Evolutionary conservation across 164 flowering plant genomes (phyloP).

Genomic region (Berberis vulgaris): DNA sequence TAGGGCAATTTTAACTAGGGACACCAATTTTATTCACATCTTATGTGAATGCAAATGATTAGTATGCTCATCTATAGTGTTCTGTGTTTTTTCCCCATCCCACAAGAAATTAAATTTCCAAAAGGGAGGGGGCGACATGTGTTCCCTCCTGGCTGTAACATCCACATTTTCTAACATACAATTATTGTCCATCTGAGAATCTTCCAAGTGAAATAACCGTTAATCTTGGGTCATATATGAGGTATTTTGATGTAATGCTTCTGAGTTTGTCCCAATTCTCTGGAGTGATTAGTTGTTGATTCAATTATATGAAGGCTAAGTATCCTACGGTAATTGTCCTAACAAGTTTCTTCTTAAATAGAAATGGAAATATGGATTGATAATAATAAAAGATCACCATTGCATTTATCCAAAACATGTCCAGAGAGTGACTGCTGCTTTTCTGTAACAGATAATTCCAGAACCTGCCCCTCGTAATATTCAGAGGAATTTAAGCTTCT

Average conservation of each 20-base stretch:
- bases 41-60: neutral
- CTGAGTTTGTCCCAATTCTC: neutral
- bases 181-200: neutral
- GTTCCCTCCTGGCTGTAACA: too few species aligned
- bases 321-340: neutral
- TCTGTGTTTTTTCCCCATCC: too few species aligned
- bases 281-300: neutral
- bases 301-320: neutral
- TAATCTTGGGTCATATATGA: neutral
- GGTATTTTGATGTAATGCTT: neutral
- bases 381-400: constrained; percentile 6
- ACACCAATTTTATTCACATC: neutral
- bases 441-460: constrained; percentile 7
- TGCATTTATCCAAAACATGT: constrained; percentile 15
- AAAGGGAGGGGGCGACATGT: too few species aligned
- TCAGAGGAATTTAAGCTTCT: constrained; percentile 13
- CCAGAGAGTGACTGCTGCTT: constrained; percentile 2
- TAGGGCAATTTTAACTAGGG: too few species aligned
- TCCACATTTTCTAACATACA: neutral
- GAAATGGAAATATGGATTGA: neutral
- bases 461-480: constrained; percentile 5
- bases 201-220: neutral
- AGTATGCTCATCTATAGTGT: too few species aligned
- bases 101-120: too few species aligned
- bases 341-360: neutral